phyloP scores from a whole-genome alignment of 2,329 filamentous ascomycete genomes.

The Alternaria ethzedia region DNA sequence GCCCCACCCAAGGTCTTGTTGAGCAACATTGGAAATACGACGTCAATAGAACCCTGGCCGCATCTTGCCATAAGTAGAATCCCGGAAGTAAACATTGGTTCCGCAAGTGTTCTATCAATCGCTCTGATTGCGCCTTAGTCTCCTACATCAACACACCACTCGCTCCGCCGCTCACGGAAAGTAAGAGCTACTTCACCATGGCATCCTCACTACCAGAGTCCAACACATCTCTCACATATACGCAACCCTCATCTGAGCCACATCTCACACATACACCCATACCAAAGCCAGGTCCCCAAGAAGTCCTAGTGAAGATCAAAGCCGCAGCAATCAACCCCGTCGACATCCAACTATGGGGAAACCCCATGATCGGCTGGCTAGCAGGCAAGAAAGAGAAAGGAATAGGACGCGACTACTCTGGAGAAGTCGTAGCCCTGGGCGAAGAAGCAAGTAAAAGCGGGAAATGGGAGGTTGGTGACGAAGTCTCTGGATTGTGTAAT shows the following conservation, averaged over 20 bases:
- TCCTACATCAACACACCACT: background rate
- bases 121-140: background rate
- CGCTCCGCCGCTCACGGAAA: background rate
- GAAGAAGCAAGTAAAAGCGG: conserved; percentile 12
- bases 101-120: background rate
- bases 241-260: conserved; percentile 27
- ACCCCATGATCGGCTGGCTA: conserved; percentile 36
- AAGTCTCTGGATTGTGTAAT: conserved; percentile 35
- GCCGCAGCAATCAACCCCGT: conserved; percentile 57
- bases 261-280: conserved; percentile 29
- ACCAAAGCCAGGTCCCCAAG: conserved; percentile 15
- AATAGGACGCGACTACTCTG: conserved; percentile 56
- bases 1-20: background rate
- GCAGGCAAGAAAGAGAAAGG: conserved; percentile 40
- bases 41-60: background rate
- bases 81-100: background rate
- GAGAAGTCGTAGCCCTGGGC: conserved; percentile 47
- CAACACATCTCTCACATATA: conserved; percentile 37
- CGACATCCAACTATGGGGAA: conserved; percentile 47
- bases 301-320: conserved; percentile 50
- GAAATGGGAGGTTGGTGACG: conserved; percentile 31
- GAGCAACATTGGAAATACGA: background rate
- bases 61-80: background rate
- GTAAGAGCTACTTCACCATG: background rate
- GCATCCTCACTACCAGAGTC: conserved; percentile 23